phyloP scores from a whole-genome alignment of 257 asterid genomes.

The Prunella vulgaris region DNA sequence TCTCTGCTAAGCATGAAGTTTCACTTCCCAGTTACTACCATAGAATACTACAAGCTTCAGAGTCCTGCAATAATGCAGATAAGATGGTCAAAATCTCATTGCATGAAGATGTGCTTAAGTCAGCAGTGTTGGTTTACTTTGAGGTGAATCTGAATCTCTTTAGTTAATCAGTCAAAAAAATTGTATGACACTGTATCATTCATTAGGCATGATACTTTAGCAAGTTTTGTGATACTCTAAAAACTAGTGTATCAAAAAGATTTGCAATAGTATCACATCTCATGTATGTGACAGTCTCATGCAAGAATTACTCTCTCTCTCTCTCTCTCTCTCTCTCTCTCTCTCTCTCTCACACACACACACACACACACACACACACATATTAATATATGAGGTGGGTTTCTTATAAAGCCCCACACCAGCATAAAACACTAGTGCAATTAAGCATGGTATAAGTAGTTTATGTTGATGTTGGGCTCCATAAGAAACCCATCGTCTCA shows the following conservation, averaged over 20 bases:
- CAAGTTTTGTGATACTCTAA: no score
- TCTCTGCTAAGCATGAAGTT: conserved; percentile 39
- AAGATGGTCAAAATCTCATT: conserved; percentile 65
- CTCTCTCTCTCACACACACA: background rate
- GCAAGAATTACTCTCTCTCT: background rate
- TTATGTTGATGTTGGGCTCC: background rate
- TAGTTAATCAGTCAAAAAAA: background rate
- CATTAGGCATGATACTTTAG: no score
- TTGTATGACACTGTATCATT: no score
- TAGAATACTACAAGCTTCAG: conserved; percentile 28
- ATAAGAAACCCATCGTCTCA: background rate
- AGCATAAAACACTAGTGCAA: background rate
- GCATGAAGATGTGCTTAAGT: conserved; percentile 70
- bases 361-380: background rate
- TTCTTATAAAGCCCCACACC: background rate
- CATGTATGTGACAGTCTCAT: no score
- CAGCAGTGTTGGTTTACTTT: conserved; percentile 70
- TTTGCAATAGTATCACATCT: no score
- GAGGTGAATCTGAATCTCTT: conserved; percentile 43
- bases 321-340: no score
- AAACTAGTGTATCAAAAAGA: no score
- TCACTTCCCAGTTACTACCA: conserved; percentile 25
- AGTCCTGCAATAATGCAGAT: conserved; percentile 40
- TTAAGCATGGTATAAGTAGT: background rate
- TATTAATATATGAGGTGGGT: no score